Conservation (phyloP, 805 yeast genomes). For the Cyberlindnera samutprakarnensis region DNA sequence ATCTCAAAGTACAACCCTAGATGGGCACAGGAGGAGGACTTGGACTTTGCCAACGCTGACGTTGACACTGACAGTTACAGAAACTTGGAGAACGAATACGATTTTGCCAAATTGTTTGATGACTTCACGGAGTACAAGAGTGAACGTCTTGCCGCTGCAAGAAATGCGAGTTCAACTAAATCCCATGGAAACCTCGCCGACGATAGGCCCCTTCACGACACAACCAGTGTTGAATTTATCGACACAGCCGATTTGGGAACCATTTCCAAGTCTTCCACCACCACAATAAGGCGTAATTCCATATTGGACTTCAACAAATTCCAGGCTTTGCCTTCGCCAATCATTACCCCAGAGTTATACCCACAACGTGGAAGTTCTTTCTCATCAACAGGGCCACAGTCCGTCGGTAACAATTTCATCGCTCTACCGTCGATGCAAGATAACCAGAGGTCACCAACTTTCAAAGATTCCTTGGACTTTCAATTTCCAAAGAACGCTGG, state of each 20-base stretch:
- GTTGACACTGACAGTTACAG: slow-evolving; percentile 53
- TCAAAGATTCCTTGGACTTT: slow-evolving; percentile 16
- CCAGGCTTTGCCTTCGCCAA: slow-evolving; percentile 17
- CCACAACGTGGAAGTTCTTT: no score
- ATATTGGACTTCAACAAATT: neutral
- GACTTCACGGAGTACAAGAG: no score
- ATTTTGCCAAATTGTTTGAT: slow-evolving; percentile 29
- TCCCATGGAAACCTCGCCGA: neutral
- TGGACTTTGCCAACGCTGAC: slow-evolving; percentile 45
- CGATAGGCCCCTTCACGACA: no score
- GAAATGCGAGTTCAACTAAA: slow-evolving; percentile 2
- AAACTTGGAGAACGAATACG: slow-evolving; percentile 48
- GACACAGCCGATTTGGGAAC: no score
- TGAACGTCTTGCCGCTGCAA: no score
- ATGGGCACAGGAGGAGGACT: slow-evolving; percentile 10
- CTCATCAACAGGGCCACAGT: no score
- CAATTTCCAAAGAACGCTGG: slow-evolving; percentile 13
- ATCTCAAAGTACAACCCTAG: slow-evolving; percentile 22
- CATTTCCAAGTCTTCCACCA: slow-evolving; percentile 5
- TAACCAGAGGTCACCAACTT: no score
- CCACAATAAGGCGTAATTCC: slow-evolving; percentile 1
- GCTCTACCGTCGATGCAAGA: no score
- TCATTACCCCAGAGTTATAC: slow-evolving; percentile 21
- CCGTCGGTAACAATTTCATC: no score
- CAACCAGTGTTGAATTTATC: no score